Evolutionary conservation across 495 filamentous ascomycete genomes (phyloP).

Genomic region (Aspergillus steynii): DNA sequence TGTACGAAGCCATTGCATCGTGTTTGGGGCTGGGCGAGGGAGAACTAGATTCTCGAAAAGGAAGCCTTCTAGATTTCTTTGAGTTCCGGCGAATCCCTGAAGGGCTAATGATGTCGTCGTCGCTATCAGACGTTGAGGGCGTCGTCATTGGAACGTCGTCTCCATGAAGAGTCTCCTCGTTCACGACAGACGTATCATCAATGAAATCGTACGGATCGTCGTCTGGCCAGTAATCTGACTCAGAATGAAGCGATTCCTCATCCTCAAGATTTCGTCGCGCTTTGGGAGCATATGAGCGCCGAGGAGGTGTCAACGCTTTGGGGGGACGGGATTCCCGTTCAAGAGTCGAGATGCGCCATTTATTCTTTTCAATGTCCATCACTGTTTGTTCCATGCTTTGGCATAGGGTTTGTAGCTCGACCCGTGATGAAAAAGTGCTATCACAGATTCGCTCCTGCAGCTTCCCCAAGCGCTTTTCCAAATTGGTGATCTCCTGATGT

Average conservation of each 20-base stretch:
- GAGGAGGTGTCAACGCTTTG: conserved; percentile 34
- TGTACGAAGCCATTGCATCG: conserved; percentile 12
- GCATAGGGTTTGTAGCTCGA: conserved; percentile 52
- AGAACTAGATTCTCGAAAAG: conserved; percentile 15
- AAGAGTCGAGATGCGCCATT: conserved; percentile 57
- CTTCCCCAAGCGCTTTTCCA: conserved; percentile 52
- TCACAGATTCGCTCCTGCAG: conserved; percentile 49
- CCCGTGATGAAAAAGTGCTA: conserved; percentile 48
- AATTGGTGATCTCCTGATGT: conserved; percentile 25
- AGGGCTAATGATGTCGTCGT: conserved; percentile 28
- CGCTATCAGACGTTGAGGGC: conserved; percentile 24
- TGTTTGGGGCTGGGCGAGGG: conserved; percentile 11
- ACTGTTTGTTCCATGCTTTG: conserved; percentile 61
- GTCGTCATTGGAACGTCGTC: conserved; percentile 20
- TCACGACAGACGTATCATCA: conserved; percentile 30
- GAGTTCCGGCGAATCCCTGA: conserved; percentile 20
- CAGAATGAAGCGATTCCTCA: conserved; percentile 42
- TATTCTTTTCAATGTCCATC: conserved; percentile 52
- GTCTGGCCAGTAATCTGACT: conserved; percentile 32
- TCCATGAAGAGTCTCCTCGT: conserved; percentile 2
- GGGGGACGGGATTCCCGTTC: conserved; percentile 49
- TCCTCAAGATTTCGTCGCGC: conserved; percentile 28
- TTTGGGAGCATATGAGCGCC: conserved; percentile 19
- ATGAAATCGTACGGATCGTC: conserved; percentile 50
- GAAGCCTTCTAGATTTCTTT: conserved; percentile 2